Conservation (phyloP, 257 asterid species). For the Solanum verrucosum region DNA sequence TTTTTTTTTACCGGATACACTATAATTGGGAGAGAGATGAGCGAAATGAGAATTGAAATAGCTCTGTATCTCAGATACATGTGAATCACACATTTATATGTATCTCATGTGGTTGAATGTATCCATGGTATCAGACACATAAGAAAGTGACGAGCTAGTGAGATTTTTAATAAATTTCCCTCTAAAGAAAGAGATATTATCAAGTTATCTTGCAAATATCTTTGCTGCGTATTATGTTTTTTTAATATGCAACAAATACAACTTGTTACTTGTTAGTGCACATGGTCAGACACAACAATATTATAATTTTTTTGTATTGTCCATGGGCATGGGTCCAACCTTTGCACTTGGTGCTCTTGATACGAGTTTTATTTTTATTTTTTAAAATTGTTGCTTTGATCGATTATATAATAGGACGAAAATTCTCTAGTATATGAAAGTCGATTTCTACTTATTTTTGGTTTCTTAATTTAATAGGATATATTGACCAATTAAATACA, state of each 20-base stretch:
- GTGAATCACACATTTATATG: no score
- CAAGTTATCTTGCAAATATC: not conserved
- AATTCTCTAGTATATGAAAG: not conserved
- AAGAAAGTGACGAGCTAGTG: no score
- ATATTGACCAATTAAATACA: not conserved
- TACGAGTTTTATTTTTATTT: no score
- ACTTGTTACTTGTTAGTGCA: not conserved
- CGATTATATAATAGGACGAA: not conserved
- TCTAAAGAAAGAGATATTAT: not conserved
- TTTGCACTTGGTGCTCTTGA: not conserved
- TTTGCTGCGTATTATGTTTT: not conserved
- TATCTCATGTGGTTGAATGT: no score
- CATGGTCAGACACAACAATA: not conserved
- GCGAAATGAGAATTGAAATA: accelerated
- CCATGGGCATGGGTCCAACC: not conserved
- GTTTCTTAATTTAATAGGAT: no score
- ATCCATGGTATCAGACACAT: no score
- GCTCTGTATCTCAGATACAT: no score
- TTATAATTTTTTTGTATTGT: not conserved
- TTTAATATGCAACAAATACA: not conserved
- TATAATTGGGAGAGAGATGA: no score
- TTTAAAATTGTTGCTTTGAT: no score
- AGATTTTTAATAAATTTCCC: no score
- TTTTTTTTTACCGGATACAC: no score
- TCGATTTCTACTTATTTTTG: not conserved